phyloP scores from a whole-genome alignment of 2,329 filamentous ascomycete species.

The Incumbomyces lentus region DNA sequence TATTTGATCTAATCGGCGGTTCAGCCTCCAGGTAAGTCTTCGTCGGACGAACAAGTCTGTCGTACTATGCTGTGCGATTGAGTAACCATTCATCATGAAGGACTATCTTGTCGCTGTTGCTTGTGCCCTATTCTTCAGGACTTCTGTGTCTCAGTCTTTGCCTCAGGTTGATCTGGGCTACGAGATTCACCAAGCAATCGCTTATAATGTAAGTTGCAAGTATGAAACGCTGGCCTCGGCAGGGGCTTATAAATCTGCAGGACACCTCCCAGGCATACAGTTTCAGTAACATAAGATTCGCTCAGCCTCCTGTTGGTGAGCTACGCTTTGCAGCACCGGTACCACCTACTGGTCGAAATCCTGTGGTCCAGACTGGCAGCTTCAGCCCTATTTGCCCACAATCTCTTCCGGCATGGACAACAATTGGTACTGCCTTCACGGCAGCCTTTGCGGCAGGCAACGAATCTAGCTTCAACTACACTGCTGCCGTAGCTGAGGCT shows the following conservation, averaged over 20 bases:
- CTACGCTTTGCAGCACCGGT: constrained; percentile 42
- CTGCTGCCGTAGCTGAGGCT: constrained; percentile 17
- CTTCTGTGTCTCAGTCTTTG: constrained; percentile 57
- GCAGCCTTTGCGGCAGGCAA: constrained; percentile 22
- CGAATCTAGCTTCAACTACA: constrained; percentile 22
- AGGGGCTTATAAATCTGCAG: constrained; percentile 21
- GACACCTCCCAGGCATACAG: constrained; percentile 35
- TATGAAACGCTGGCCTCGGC: constrained; percentile 8
- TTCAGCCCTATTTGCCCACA: constrained; percentile 37
- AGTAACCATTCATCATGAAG: constrained; percentile 2
- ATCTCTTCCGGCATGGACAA: constrained; percentile 35
- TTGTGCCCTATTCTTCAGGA: constrained; percentile 33
- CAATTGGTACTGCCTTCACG: constrained; percentile 26
- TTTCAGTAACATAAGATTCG: constrained; percentile 49
- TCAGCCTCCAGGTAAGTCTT: neutral
- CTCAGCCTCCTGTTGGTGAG: constrained; percentile 42
- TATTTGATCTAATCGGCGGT: neutral
- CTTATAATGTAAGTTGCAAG: constrained; percentile 15
- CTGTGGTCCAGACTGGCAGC: constrained; percentile 36
- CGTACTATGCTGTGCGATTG: neutral
- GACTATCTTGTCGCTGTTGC: neutral
- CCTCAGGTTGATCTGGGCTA: constrained; percentile 45
- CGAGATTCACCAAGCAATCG: constrained; percentile 37
- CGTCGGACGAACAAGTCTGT: neutral
- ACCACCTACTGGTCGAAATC: constrained; percentile 33